These are phyloP conservation scores for Fusarium vanettenii DNA, from an alignment of 2,329 filamentous ascomycete species.

Conservation along the genomic window DNA sequence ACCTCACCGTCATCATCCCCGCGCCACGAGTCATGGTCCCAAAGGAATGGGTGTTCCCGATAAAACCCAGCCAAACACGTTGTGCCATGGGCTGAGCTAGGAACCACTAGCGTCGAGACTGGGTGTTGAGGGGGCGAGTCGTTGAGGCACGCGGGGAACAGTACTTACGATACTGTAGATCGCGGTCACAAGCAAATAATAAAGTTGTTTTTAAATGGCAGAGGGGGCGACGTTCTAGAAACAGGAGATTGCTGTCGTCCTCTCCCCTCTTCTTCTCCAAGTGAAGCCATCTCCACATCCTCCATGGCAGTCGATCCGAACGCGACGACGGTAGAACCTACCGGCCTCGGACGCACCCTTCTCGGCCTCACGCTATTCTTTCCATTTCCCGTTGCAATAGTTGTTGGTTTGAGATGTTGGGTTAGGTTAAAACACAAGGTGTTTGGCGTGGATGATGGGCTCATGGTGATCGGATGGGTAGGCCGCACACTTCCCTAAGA, in stretches of 20 bases:
- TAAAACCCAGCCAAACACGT: not conserved
- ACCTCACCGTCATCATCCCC: not conserved
- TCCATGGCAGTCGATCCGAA: slow-evolving; percentile 10
- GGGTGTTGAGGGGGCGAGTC: not conserved
- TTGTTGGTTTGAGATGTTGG: not conserved
- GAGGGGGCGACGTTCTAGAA: not conserved
- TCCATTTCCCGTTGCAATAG: not conserved
- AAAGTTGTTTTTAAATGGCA: not conserved
- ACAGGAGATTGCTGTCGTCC: not conserved
- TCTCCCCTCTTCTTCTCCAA: not conserved
- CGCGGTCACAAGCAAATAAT: not conserved
- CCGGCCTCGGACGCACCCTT: not conserved
- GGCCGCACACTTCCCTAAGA: not conserved
- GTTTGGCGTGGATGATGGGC: not conserved
- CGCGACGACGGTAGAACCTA: slow-evolving; percentile 1
- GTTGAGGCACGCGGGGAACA: not conserved
- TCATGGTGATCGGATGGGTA: not conserved
- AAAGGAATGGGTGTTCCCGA: not conserved
- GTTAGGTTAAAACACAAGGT: not conserved
- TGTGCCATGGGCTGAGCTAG: not conserved
- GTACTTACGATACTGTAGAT: not conserved
- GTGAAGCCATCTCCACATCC: not conserved
- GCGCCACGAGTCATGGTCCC: not conserved
- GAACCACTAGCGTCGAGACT: not conserved
- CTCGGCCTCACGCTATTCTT: not conserved